A percentile compares a stretch with the other conserved stretches of the same genome.
These are phyloP conservation scores for Penicillium sp. DNA, from an alignment of 2,329 filamentous ascomycete species.

Conservation along the genomic window DNA sequence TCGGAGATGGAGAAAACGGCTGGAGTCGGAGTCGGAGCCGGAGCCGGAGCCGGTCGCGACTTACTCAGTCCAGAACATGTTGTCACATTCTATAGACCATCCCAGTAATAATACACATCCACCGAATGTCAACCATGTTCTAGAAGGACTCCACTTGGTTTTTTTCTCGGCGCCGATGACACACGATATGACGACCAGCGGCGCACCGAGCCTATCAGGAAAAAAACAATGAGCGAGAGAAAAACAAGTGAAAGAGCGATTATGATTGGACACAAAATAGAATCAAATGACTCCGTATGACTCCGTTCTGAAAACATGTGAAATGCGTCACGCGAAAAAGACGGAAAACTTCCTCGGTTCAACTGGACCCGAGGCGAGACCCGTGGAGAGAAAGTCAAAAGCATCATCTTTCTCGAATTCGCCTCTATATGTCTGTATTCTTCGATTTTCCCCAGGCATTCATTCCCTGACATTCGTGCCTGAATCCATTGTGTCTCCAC, in stretches of 20 bases:
- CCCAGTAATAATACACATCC: too few relatives aligned
- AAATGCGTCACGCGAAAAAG: constrained; percentile 10
- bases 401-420: too few relatives aligned
- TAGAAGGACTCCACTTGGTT: constrained; percentile 22
- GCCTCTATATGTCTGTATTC: too few relatives aligned
- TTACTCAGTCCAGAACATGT: too few relatives aligned
- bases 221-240: not conserved
- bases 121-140: constrained; percentile 13
- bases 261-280: too few relatives aligned
- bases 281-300: too few relatives aligned
- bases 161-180: constrained; percentile 23
- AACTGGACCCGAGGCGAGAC: constrained; percentile 2
- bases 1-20: constrained; percentile 2
- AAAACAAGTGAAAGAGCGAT: too few relatives aligned
- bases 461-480: too few relatives aligned
- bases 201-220: not conserved
- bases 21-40: constrained; percentile 15
- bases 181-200: constrained; percentile 19
- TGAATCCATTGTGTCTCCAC: constrained; percentile 6
- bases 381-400: not conserved
- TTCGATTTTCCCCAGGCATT: too few relatives aligned
- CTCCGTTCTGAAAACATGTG: constrained; percentile 13
- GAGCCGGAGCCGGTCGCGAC: too few relatives aligned
- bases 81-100: too few relatives aligned
- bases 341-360: constrained; percentile 10